phyloP scores from a whole-genome alignment of 768 basidiomycete genomes.

The Cubamyces sp. region DNA sequence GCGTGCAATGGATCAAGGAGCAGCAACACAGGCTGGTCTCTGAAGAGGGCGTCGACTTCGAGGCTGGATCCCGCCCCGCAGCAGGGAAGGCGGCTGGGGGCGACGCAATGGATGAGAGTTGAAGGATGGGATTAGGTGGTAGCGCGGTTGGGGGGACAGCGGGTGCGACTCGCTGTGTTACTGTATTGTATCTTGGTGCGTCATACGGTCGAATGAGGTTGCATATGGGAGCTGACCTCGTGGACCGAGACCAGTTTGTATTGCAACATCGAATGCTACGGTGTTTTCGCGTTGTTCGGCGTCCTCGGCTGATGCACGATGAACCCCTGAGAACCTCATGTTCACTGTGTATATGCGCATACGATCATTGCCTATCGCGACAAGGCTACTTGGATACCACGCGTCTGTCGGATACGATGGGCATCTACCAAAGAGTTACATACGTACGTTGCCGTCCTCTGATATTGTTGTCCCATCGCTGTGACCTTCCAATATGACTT shows the following conservation, averaged over 20 bases:
- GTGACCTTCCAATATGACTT: not conserved
- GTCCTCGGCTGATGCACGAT: not conserved
- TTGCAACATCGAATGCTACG: not conserved
- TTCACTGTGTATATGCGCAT: not conserved
- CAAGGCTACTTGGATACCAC: not conserved
- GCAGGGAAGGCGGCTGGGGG: constrained; percentile 4
- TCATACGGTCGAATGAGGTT: not conserved
- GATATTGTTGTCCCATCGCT: not conserved
- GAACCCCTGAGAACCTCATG: not conserved
- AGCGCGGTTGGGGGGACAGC: not conserved
- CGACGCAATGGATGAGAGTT: constrained; percentile 43
- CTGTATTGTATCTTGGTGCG: constrained; percentile 19
- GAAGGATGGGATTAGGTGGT: not conserved
- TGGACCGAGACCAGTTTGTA: not conserved
- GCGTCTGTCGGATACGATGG: not conserved
- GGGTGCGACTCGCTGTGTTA: not conserved
- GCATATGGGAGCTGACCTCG: not conserved
- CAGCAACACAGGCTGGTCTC: constrained; percentile 76
- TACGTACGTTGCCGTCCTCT: not conserved
- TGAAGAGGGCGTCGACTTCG: constrained; percentile 59
- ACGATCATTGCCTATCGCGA: constrained; percentile 17
- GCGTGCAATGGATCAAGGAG: constrained; percentile 90
- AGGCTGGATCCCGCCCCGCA: constrained; percentile 24
- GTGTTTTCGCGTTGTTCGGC: not conserved
- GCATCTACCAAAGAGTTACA: not conserved